Evolutionary conservation across 2,329 filamentous ascomycete species (phyloP), one percentile per base, ranked within the genome.

Genomic region (Fonsecaea pedrosoi): DNA sequence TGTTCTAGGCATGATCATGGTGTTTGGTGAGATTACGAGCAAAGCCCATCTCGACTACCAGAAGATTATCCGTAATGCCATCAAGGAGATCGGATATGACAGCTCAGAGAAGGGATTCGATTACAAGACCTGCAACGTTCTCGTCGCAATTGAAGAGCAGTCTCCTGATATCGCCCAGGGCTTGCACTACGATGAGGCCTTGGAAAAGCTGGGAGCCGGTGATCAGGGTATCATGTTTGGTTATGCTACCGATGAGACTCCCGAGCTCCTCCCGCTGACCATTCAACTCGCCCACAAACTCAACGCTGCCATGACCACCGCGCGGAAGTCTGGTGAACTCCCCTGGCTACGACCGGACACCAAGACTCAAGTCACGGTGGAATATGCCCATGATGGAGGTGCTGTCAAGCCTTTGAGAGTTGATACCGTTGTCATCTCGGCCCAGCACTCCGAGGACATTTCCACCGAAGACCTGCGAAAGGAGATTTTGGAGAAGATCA

Each of bases 221-320:
- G 95, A 99, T 84, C 95, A 99, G 87, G 95, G 95, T 87, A 97
- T 99, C 87, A 99, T 99, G 95, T 99, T 99, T 83, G 95, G 95
- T 77, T 99, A 99, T 87, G 95, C 95, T 82, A 97, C 95, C 77
- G 95, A 99, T 78, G 95, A 99, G 88, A 98, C 95, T 76, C 94
- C 94, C 70, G 95, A 99, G 86, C 88, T 96, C 75, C 92, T 98
- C 80, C 95, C 95, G 74, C 86, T 99, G 77, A 98, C 94, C 77
- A 87, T 98, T 75, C 88, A 94, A 77, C 89, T 98, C 78, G 91
- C 95, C 78, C 95, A 99, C 89, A 93, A 94, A 87, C 92, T 99
- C 76, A 99, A 99, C 85, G 87, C 90, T 79, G 92, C 92, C 81
- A 96, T 99, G 94, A 91, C 89, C 72, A 86, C 89, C 75, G 93